phyloP scores from a whole-genome alignment of 2,329 filamentous ascomycete genomes.

The Tolypocladium inflatum region DNA sequence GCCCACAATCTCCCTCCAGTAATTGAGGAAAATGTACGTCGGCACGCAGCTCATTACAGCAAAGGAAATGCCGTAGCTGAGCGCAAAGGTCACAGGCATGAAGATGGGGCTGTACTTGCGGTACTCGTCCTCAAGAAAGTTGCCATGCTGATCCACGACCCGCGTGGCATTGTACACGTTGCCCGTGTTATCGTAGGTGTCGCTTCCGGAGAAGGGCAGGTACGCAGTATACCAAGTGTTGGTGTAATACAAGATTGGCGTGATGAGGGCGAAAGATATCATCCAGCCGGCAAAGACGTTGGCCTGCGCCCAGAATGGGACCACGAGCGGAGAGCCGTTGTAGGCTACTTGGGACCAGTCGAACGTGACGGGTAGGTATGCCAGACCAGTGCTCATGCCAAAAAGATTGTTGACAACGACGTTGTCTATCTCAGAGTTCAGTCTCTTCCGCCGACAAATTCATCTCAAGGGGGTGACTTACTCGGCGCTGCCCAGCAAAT shows the following conservation, averaged over 20 bases:
- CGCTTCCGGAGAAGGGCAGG: constrained; percentile 41
- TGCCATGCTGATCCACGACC: constrained; percentile 37
- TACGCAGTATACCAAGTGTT: constrained; percentile 40
- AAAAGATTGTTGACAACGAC: constrained; percentile 46
- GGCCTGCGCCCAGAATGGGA: constrained; percentile 31
- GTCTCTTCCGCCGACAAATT: too few relatives aligned
- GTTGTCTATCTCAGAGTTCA: constrained; percentile 35
- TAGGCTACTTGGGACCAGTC: constrained; percentile 33
- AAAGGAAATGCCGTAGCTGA: constrained; percentile 34
- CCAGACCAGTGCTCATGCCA: constrained; percentile 43
- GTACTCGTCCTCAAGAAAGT: constrained; percentile 41
- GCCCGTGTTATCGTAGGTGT: constrained; percentile 48
- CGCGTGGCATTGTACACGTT: constrained; percentile 37
- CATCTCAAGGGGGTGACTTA: background rate
- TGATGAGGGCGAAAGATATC: constrained; percentile 30
- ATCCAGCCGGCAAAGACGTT: constrained; percentile 35
- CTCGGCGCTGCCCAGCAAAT: constrained; percentile 31
- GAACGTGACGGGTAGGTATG: constrained; percentile 45
- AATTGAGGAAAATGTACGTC: constrained; percentile 24
- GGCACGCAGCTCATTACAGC: constrained; percentile 35
- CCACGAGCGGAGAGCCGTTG: constrained; percentile 29
- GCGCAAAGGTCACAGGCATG: constrained; percentile 34
- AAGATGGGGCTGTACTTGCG: constrained; percentile 44
- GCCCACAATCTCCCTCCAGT: constrained; percentile 33
- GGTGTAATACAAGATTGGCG: constrained; percentile 37